Evolutionary conservation across 164 flowering plant genomes (phyloP).

Genomic region (Tinospora cordifolia): DNA sequence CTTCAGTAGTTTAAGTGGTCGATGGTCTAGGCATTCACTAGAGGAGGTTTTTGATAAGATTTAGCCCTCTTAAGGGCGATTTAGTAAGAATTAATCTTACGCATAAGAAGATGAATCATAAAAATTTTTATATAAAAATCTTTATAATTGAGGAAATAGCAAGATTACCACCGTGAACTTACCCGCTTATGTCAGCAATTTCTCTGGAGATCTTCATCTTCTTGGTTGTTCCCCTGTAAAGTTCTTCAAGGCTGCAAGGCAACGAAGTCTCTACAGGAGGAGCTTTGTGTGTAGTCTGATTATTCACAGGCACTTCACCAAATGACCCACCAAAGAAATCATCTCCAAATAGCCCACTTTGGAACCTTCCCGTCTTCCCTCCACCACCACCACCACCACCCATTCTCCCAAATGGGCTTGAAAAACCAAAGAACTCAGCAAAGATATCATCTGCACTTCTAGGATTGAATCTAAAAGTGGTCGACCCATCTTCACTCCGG

Average conservation of each 20-base stretch:
- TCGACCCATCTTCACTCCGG: conserved; percentile 6
- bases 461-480: conserved; percentile 8
- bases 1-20: too few relatives aligned
- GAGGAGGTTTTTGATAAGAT: too few relatives aligned
- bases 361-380: neutral
- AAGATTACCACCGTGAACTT: neutral
- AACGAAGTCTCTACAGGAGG: conserved; percentile 16
- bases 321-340: conserved; percentile 8
- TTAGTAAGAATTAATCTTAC: too few relatives aligned
- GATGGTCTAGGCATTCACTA: too few relatives aligned
- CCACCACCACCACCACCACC: conserved; percentile 7
- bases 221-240: conserved; percentile 24
- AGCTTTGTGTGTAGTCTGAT: conserved; percentile 12
- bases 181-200: conserved; percentile 19
- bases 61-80: too few relatives aligned
- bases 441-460: conserved; percentile 18
- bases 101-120: too few relatives aligned
- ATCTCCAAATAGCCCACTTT: conserved; percentile 6
- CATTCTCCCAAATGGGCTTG: conserved; percentile 11
- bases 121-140: too few relatives aligned
- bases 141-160: neutral
- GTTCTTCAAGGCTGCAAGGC: conserved; percentile 22
- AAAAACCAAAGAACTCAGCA: conserved; percentile 12
- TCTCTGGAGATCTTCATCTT: conserved; percentile 29
- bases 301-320: conserved; percentile 1